phyloP scores from a whole-genome alignment of 768 basidiomycete genomes.

The Trametes maxima region DNA sequence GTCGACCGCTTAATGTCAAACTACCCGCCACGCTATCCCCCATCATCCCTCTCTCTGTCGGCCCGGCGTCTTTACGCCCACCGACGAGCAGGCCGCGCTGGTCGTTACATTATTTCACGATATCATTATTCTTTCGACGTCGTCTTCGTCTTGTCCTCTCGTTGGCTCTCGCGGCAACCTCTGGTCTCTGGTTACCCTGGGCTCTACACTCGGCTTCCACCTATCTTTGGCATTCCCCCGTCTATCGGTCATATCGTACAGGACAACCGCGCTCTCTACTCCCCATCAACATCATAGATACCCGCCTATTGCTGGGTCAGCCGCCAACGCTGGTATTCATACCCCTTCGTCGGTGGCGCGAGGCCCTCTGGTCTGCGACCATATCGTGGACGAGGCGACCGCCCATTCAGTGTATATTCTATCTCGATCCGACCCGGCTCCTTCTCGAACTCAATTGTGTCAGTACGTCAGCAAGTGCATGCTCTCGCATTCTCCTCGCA shows the following conservation, averaged over 20 bases:
- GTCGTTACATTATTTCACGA: conserved; percentile 30
- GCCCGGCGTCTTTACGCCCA: conserved; percentile 16
- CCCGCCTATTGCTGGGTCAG: conserved; percentile 37
- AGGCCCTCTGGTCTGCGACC: conserved; percentile 22
- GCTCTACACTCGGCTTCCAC: conserved; percentile 24
- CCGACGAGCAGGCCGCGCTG: background rate
- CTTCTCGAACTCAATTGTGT: conserved; percentile 41
- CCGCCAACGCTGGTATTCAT: conserved; percentile 47
- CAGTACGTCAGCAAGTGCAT: conserved; percentile 45
- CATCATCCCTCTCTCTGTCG: conserved; percentile 31
- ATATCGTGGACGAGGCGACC: conserved; percentile 16
- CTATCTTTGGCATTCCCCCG: conserved; percentile 27
- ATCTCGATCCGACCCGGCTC: conserved; percentile 26
- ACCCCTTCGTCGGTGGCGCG: conserved; percentile 40
- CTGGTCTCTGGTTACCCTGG: conserved; percentile 22
- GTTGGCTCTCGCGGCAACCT: conserved; percentile 14
- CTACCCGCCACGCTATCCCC: conserved; percentile 19
- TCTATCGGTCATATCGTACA: conserved; percentile 41
- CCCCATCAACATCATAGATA: conserved; percentile 29
- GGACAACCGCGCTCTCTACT: conserved; percentile 35
- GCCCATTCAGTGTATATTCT: conserved; percentile 27
- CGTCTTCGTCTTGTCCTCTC: conserved; percentile 26
- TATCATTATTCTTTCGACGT: conserved; percentile 50
- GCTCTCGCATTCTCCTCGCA: conserved; percentile 38
- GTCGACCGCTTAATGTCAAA: conserved; percentile 36